A percentile compares a stretch with the other conserved stretches of the same genome.
These are phyloP conservation scores for Penicillium taxi DNA, from an alignment of 495 filamentous ascomycete species.

Conservation along the genomic window DNA sequence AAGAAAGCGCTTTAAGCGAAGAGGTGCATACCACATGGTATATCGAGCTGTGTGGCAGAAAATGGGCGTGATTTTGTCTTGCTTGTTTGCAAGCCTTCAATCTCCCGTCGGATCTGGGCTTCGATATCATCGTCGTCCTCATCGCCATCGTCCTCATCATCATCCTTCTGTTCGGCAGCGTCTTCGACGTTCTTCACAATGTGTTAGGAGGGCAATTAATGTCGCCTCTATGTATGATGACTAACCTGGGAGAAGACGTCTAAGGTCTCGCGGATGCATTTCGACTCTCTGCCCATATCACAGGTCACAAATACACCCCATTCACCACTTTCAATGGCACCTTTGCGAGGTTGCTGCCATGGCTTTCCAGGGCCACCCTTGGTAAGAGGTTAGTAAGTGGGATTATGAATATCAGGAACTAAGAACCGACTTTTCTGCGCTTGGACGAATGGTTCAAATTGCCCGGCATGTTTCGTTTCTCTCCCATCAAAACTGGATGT, in stretches of 20 bases:
- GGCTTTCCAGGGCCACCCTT: conserved; percentile 22
- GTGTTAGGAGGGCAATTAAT: conserved; percentile 2
- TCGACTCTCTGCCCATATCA: conserved; percentile 68
- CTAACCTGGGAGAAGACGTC: conserved; percentile 68
- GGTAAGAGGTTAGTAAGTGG: conserved; percentile 6
- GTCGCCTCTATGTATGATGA: conserved; percentile 1
- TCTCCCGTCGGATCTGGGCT: conserved; percentile 68
- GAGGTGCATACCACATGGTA: conserved; percentile 66
- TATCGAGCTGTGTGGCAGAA: conserved; percentile 60
- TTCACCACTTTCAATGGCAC: conserved; percentile 62
- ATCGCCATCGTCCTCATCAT: conserved; percentile 29
- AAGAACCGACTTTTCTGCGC: conserved; percentile 28
- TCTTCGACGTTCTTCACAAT: conserved; percentile 16
- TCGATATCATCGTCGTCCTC: conserved; percentile 65
- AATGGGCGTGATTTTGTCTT: conserved; percentile 41
- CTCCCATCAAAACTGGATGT: conserved; percentile 14
- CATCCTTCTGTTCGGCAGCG: conserved; percentile 13
- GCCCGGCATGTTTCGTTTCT: conserved; percentile 28
- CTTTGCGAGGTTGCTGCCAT: conserved; percentile 20
- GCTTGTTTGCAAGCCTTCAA: conserved; percentile 54
- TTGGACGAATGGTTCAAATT: conserved; percentile 23
- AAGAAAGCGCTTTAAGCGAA: neutral
- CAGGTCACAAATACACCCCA: conserved; percentile 86
- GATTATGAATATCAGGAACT: neutral
- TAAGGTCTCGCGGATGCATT: conserved; percentile 63